A percentile compares a stretch with the other conserved stretches of the same genome.
Evolutionary conservation across 176 grass and related monocot genomes (phyloP).

Genomic region (Carex littledalei): DNA sequence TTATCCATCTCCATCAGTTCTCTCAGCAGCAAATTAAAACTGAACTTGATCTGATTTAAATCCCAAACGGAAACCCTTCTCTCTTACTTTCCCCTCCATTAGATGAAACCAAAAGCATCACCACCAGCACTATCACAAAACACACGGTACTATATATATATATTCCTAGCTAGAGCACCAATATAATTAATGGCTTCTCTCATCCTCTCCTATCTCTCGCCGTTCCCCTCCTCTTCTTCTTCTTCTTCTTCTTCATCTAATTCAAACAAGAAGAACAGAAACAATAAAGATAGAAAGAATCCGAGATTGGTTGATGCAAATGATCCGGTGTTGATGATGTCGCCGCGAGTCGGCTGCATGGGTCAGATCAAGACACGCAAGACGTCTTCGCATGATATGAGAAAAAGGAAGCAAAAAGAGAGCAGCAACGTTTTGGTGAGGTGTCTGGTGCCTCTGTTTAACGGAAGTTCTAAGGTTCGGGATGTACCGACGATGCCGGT

Average conservation of each 20-base stretch:
- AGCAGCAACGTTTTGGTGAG: background rate
- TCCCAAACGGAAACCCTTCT: background rate
- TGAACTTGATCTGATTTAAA: background rate
- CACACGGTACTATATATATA: background rate
- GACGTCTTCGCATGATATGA: background rate
- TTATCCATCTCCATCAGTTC: background rate
- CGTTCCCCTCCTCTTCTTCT: background rate
- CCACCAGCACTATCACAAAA: background rate
- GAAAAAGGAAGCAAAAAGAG: background rate
- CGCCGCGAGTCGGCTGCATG: constrained; percentile 18
- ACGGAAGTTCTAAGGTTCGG: background rate
- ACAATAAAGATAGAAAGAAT: background rate
- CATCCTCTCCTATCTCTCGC: background rate
- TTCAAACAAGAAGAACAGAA: background rate
- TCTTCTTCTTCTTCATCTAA: background rate
- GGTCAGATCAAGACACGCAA: constrained; percentile 24
- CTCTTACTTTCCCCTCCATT: background rate
- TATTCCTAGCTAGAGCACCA: background rate
- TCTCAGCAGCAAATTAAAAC: background rate
- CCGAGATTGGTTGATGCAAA: background rate
- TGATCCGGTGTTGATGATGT: background rate
- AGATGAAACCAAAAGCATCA: background rate
- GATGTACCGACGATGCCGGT: background rate
- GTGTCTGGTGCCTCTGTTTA: background rate
- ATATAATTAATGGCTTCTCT: background rate